Conservation (phyloP, 768 basidiomycete genomes). For the Grammothele lineata region DNA sequence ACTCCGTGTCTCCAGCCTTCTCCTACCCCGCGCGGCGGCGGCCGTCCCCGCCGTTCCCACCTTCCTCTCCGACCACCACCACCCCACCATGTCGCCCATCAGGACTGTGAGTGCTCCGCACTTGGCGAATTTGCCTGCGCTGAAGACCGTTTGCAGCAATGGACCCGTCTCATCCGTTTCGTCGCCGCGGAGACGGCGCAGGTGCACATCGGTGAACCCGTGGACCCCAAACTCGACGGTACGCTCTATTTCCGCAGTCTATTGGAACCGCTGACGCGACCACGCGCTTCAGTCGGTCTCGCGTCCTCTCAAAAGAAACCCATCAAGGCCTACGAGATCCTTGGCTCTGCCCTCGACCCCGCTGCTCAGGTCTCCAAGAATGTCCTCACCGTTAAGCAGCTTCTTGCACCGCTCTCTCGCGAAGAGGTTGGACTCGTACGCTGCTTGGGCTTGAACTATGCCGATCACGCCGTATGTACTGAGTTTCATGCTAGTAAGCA, state of each 20-base stretch:
- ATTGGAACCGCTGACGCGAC: too few species aligned
- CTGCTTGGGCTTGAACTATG: conserved; percentile 79
- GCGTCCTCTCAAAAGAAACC: conserved; percentile 47
- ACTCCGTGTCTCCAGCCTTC: conserved; percentile 10
- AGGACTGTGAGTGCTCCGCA: conserved; percentile 40
- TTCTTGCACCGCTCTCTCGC: conserved; percentile 64
- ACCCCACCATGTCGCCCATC: conserved; percentile 57
- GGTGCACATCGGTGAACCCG: conserved; percentile 75
- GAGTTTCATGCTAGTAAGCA: neutral
- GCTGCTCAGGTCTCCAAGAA: conserved; percentile 58
- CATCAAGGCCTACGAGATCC: conserved; percentile 69
- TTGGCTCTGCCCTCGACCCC: conserved; percentile 65
- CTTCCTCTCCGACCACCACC: conserved; percentile 13
- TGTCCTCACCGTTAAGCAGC: conserved; percentile 64
- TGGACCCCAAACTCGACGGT: conserved; percentile 66
- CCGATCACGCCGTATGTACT: conserved; percentile 70
- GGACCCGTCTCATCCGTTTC: conserved; percentile 82
- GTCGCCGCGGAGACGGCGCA: conserved; percentile 69
- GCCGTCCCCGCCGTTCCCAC: conserved; percentile 7
- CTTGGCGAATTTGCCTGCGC: neutral
- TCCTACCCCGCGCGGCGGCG: conserved; percentile 5
- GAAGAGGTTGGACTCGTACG: conserved; percentile 65
- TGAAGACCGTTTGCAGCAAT: conserved; percentile 40
- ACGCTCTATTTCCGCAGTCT: neutral
- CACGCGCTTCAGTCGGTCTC: conserved; percentile 43